These are phyloP conservation scores for Capsicum chinense DNA, from an alignment of 257 asterid genomes.

Conservation along the genomic window DNA sequence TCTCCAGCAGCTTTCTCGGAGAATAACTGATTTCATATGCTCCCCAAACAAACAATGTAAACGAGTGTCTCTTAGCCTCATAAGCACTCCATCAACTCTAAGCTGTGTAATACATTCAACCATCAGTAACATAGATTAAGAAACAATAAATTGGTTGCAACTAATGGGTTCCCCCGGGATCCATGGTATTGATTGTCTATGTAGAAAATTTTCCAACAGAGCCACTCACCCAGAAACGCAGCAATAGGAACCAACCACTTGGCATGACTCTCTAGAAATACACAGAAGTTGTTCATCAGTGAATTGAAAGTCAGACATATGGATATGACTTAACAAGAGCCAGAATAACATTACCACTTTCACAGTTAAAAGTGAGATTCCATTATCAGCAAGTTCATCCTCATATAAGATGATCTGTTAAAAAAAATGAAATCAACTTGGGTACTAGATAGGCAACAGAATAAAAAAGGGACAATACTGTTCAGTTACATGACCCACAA, in stretches of 20 bases:
- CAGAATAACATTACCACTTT: slow-evolving; percentile 77
- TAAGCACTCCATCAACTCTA: slow-evolving; percentile 97
- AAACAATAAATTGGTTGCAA: not conserved
- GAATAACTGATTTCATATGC: slow-evolving; percentile 59
- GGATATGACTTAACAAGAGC: slow-evolving; percentile 7
- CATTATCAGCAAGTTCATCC: slow-evolving; percentile 98
- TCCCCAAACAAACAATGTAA: slow-evolving; percentile 75
- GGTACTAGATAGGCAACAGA: slow-evolving; percentile 3
- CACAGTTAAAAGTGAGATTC: slow-evolving; percentile 90
- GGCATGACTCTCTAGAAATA: slow-evolving; percentile 96
- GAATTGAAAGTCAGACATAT: slow-evolving; percentile 19
- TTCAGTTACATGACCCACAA: slow-evolving; percentile 33
- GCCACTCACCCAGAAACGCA: slow-evolving; percentile 94
- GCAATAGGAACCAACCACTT: slow-evolving; percentile 91
- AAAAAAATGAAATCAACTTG: slow-evolving; percentile 26
- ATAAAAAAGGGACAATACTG: slow-evolving; percentile 32
- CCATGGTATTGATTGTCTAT: not conserved
- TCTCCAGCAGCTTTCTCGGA: slow-evolving; percentile 92
- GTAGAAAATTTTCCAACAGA: slow-evolving; percentile 26
- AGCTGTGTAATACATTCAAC: slow-evolving; percentile 52
- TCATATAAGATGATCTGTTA: slow-evolving; percentile 85
- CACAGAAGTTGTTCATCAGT: slow-evolving; percentile 39
- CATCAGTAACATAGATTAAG: slow-evolving; percentile 9
- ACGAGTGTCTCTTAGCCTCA: slow-evolving; percentile 98
- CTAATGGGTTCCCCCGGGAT: not conserved